Percentiles rank a stretch among this genome's conserved stretches.
Evolutionary conservation across 1,284 basidiomycete genomes (phyloP).

Genomic region (Sanghuangporus sanghuang): DNA sequence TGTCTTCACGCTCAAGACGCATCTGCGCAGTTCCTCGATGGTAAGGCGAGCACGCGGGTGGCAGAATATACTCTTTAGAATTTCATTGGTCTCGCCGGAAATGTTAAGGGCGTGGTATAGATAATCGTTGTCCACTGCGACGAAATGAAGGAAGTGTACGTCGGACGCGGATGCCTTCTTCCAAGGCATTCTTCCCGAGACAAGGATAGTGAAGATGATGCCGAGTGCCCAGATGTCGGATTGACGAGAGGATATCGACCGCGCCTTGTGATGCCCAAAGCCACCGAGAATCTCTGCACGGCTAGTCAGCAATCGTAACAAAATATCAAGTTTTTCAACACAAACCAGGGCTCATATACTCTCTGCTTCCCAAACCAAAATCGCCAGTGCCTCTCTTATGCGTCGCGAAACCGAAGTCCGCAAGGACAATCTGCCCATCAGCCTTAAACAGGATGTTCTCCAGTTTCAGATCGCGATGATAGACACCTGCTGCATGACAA

Average conservation of each 20-base stretch:
- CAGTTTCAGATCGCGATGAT: constrained; percentile 96
- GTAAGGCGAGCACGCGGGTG: constrained; percentile 68
- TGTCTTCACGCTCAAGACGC: constrained; percentile 37
- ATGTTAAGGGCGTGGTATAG: constrained; percentile 72
- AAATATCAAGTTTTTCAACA: constrained; percentile 7
- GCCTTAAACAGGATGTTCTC: constrained; percentile 94
- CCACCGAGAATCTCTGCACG: no score
- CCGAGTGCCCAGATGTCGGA: constrained; percentile 99
- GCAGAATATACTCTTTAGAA: constrained; percentile 66
- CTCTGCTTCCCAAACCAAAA: constrained; percentile 93
- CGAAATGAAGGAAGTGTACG: constrained; percentile 75
- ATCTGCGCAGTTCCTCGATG: constrained; percentile 64
- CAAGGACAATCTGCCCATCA: constrained; percentile 73
- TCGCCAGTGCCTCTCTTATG: constrained; percentile 84
- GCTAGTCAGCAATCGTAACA: no score
- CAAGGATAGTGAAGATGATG: constrained; percentile 92
- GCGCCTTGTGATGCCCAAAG: no score
- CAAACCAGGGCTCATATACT: constrained; percentile 94
- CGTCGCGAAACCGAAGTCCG: constrained; percentile 97
- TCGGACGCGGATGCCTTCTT: constrained; percentile 68
- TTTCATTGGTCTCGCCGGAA: constrained; percentile 61
- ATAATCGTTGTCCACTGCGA: constrained; percentile 52
- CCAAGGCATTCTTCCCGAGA: constrained; percentile 96
- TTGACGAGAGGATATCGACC: constrained; percentile 58
- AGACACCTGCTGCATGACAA: constrained; percentile 85